A percentile compares a stretch with the other conserved stretches of the same genome.
Evolutionary conservation across 2,329 filamentous ascomycete genomes (phyloP).

Genomic region (Diaporthe vaccinii): DNA sequence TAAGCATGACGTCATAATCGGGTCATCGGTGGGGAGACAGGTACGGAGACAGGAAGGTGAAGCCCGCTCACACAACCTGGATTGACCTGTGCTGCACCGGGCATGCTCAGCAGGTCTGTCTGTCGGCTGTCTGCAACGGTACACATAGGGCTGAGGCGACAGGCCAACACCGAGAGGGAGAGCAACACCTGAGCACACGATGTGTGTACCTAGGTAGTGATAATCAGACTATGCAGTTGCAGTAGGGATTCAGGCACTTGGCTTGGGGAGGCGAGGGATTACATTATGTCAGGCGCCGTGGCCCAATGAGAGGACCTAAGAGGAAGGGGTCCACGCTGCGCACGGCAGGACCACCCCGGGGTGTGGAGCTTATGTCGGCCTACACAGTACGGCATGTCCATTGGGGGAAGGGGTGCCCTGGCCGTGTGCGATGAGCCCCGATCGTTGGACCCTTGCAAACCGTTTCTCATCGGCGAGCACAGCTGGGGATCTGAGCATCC

Average conservation of each 20-base stretch:
- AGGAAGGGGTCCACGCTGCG: background rate
- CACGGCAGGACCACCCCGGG: background rate
- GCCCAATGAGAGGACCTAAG: background rate
- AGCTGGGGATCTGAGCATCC: slow-evolving; percentile 21
- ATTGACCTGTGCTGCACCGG: background rate
- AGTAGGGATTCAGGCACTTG: too few species aligned
- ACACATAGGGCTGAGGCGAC: background rate
- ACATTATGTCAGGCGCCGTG: background rate
- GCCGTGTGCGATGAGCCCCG: slow-evolving; percentile 5
- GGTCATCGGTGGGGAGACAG: background rate
- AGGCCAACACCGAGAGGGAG: background rate
- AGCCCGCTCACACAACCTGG: background rate
- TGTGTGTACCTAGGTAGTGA: too few species aligned
- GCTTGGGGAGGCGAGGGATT: too few species aligned
- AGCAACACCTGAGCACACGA: background rate
- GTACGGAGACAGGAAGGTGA: background rate
- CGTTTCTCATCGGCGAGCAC: background rate
- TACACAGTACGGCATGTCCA: background rate
- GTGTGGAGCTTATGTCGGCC: background rate
- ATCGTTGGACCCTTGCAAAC: slow-evolving; percentile 10
- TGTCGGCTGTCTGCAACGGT: background rate
- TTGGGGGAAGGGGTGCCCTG: background rate
- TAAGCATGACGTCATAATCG: slow-evolving; percentile 14
- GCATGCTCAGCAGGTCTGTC: background rate
- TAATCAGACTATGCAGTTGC: too few species aligned